Evolutionary conservation across 75 land plant species (phyloP).

Genomic region (Chamaecyparis obtusa): DNA sequence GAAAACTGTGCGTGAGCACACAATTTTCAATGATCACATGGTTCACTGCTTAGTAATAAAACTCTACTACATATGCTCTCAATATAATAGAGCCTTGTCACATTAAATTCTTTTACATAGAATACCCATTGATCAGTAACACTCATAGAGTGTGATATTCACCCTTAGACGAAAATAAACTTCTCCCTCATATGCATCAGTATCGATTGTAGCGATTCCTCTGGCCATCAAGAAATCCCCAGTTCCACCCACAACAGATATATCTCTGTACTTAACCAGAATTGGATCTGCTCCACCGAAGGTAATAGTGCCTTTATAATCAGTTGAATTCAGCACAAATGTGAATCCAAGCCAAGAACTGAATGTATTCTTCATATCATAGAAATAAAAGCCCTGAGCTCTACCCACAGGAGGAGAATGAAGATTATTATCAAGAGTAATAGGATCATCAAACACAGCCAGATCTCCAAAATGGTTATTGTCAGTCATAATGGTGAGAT

Average conservation of each 20-base stretch:
- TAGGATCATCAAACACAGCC: too few species aligned
- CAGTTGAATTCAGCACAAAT: slow-evolving; percentile 42
- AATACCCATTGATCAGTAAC: too few species aligned
- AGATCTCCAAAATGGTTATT: too few species aligned
- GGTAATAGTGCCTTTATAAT: slow-evolving; percentile 40
- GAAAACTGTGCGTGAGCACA: too few species aligned
- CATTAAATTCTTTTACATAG: too few species aligned
- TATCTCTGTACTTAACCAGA: slow-evolving; percentile 38
- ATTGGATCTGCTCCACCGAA: slow-evolving; percentile 46
- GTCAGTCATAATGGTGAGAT: slow-evolving; percentile 25
- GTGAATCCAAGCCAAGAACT: slow-evolving; percentile 49
- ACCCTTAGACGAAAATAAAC: too few species aligned
- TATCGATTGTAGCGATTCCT: slow-evolving; percentile 46
- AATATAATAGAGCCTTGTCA: too few species aligned
- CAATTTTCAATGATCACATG: too few species aligned
- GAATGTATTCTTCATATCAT: slow-evolving; percentile 33
- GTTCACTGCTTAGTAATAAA: too few species aligned
- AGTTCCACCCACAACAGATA: neutral
- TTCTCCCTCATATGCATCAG: slow-evolving; percentile 16
- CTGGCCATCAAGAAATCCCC: slow-evolving; percentile 58
- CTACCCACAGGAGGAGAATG: slow-evolving; percentile 44
- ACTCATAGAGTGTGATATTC: too few species aligned
- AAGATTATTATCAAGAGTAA: slow-evolving; percentile 32
- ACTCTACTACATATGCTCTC: too few species aligned
- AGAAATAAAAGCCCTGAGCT: slow-evolving; percentile 49